These are phyloP conservation scores for Flammula alnicola DNA, from an alignment of 1,284 basidiomycete genomes.

Conservation along the genomic window DNA sequence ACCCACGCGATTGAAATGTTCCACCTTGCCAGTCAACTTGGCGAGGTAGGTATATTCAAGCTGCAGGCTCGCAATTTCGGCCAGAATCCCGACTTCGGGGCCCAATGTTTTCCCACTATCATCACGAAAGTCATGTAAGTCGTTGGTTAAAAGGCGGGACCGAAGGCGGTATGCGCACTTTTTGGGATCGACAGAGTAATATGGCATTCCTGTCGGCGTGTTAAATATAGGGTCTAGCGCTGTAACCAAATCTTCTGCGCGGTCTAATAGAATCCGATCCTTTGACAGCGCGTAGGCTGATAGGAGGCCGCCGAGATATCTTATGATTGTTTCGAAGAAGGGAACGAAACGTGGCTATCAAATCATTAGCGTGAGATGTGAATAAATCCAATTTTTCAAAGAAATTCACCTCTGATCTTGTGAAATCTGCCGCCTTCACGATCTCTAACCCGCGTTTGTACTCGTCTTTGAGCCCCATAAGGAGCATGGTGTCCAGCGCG, in stretches of 20 bases:
- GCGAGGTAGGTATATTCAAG: constrained; percentile 64
- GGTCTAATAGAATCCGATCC: constrained; percentile 45
- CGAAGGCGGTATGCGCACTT: constrained; percentile 38
- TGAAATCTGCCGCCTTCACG: constrained; percentile 71
- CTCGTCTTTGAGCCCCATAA: constrained; percentile 85
- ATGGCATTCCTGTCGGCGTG: constrained; percentile 52
- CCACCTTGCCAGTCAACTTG: constrained; percentile 54
- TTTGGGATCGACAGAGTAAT: constrained; percentile 50
- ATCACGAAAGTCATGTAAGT: not conserved
- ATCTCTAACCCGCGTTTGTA: constrained; percentile 76
- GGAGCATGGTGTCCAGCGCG: constrained; percentile 85
- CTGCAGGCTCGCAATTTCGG: constrained; percentile 61
- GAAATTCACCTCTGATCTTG: constrained; percentile 37
- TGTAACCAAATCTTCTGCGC: constrained; percentile 57
- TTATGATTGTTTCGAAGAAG: constrained; percentile 87
- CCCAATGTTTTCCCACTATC: constrained; percentile 36
- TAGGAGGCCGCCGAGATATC: constrained; percentile 85
- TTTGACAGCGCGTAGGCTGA: constrained; percentile 80
- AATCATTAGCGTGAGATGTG: not conserved
- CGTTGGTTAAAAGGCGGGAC: too few species aligned
- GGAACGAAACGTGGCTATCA: constrained; percentile 41
- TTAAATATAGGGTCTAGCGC: constrained; percentile 57
- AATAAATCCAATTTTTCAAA: not conserved
- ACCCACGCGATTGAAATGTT: constrained; percentile 51
- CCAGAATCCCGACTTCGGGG: constrained; percentile 45